Base-by-base conservation (phyloP, 805 yeast species). In the Suhomyces sp. region DNA sequence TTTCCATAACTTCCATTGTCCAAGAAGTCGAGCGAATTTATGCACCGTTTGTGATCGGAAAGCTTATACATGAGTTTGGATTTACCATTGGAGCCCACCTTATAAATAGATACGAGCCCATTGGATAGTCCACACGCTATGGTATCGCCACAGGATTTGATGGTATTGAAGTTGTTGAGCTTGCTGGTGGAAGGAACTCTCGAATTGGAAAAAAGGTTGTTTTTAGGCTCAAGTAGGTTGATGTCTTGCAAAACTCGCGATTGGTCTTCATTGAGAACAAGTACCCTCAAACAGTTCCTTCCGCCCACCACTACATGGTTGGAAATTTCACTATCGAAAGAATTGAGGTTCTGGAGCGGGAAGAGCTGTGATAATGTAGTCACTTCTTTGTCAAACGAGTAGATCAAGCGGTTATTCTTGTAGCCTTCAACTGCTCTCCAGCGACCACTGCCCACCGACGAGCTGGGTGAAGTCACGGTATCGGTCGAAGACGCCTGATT, bases 271-370 rank as follows among this genome's bases (percentile, higher is more conserved):
- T 61, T 64, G 35, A 75, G 53, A 27, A 66, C 66, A 45, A 75
- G 58, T 24, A 73, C 51, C 55, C 66, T 64, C 44, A 75, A 58
- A 60, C 69, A 72, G 55, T 74, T 75, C 54, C 73, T 68, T 2
- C 79, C 79, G 6, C 79, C 79, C 3, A 73, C 59, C 6, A 75
- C 64, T 13, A 69, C 72, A 52, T 73, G 76, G 49, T 68, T 65
- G 15, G 58, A 43, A 7, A 62, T 60, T 3, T 56, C 61, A 45
- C 39, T 40, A 45, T 47, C 49, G 22, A 44, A 44, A 9, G 41
- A 45, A 20, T 35, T 41, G 35, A 46, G 25, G 39, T 40, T 39
- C 33, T 53, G 35, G 9, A 63, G 53, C 17, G 65, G 63, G 45
- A 51, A 57, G 63, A 72, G 49, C 52, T 64, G 57, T 55, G 67